Base-by-base conservation (phyloP, 441 rosid species). In the Kokia cookei region DNA sequence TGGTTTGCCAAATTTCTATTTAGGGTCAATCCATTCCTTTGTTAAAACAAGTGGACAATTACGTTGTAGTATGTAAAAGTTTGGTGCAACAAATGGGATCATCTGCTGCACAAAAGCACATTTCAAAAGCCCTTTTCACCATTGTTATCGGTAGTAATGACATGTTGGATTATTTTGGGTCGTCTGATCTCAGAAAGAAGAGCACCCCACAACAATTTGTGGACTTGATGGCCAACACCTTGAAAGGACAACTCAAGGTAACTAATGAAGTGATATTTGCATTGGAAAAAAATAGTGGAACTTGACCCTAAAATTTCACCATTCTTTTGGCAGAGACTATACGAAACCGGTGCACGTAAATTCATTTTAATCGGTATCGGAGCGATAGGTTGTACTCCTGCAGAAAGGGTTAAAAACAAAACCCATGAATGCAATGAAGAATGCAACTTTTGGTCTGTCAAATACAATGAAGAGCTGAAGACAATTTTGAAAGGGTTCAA, bases 61-160 rank as follows among this genome's bases (percentile, higher is more conserved):
- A 82, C 77, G 4, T 69, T 0, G 32, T 19, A 1, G 85, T 90
- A 24, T 71, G 80, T n/a, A 32, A 54, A 29, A 71, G 45, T 54
- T 42, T 89, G 78, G 73, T 81, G 59, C 37, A 54, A 4, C 76
- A 77, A 50, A 50, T 88, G 65, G 88, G 82, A 76, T 73, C 84
- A n/a, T 12, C 81, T 8, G 82, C 48, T 14, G 84, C 87, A 24
- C 82, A 84, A 42, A 45, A 62, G 19, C 88, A 70, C 75, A 19
- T 87, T 6, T 78, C 90, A 0, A 88, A 84, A 57, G 88, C 98
- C 19, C 75, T 92, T 43, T 88, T 86, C 65, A 27, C 50, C 11
- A 47, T 85, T 55, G 85, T 85, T 22, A 87, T 87, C 1, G 94
- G 96, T 0, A 92, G 89, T 81, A 94, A 94, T 47, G 98, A 92